Percentiles rank a stretch among this genome's conserved stretches.
These are phyloP conservation scores for Ananas comosus DNA, from an alignment of 176 grass and related monocot genomes.

Conservation along the genomic window DNA sequence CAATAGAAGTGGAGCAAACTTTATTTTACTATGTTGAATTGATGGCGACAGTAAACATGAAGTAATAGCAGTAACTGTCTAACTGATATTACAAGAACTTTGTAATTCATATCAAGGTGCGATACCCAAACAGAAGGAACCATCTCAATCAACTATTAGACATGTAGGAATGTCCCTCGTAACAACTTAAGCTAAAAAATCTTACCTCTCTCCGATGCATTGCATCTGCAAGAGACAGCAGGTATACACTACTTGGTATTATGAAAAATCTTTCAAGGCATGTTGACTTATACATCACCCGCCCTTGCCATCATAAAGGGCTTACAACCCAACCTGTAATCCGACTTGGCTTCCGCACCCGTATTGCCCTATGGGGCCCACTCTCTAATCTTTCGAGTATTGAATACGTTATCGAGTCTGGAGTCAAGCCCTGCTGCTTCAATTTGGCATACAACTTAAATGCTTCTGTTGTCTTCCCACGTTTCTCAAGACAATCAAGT, in stretches of 20 bases:
- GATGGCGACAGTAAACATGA: no score
- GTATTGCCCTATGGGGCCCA: constrained; percentile 42
- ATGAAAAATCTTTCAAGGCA: neutral
- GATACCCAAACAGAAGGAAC: no score
- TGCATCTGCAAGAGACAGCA: no score
- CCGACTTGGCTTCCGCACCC: constrained; percentile 46
- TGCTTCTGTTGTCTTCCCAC: constrained; percentile 52
- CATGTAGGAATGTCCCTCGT: no score
- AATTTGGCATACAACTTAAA: constrained; percentile 50
- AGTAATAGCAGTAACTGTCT: no score
- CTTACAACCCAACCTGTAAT: constrained; percentile 67
- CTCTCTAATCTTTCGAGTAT: constrained; percentile 71
- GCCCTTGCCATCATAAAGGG: constrained; percentile 42
- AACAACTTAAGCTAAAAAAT: no score
- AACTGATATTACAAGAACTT: no score
- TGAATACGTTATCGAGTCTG: constrained; percentile 85
- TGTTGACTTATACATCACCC: neutral
- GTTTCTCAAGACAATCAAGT: constrained; percentile 83
- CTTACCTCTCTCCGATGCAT: no score
- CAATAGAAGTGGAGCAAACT: no score
- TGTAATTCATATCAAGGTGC: no score
- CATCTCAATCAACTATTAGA: no score
- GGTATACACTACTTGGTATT: neutral
- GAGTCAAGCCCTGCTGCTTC: constrained; percentile 65
- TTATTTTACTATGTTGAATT: no score